Conservation (phyloP, 1,284 basidiomycete species). For the Trichosporon sp. region DNA sequence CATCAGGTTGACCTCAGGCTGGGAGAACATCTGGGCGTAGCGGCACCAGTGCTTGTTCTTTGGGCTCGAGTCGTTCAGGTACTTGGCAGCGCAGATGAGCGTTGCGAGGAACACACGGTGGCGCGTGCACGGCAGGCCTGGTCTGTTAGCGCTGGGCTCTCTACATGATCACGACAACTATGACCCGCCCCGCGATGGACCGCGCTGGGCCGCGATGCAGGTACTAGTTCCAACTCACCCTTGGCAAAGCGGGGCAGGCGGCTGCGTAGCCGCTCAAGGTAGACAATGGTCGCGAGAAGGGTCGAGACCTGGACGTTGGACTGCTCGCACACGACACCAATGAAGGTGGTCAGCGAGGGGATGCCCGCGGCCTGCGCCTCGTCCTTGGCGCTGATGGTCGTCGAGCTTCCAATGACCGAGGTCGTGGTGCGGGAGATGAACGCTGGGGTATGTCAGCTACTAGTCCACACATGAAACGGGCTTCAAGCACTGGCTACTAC, state of each 20-base stretch:
- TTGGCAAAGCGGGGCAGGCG: slow-evolving; percentile 83
- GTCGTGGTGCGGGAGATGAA: slow-evolving; percentile 56
- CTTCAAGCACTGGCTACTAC: slow-evolving; percentile 26
- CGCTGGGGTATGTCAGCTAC: slow-evolving; percentile 35
- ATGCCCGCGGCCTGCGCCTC: slow-evolving; percentile 61
- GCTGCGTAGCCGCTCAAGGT: slow-evolving; percentile 81
- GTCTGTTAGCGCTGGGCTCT: background rate
- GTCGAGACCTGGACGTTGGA: slow-evolving; percentile 92
- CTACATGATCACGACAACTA: background rate
- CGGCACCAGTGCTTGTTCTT: slow-evolving; percentile 91
- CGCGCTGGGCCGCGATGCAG: background rate
- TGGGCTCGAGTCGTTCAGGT: slow-evolving; percentile 92
- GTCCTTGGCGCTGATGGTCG: slow-evolving; percentile 45
- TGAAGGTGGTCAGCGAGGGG: slow-evolving; percentile 84
- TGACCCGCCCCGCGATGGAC: background rate
- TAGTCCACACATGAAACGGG: background rate
- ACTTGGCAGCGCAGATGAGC: slow-evolving; percentile 95
- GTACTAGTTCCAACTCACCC: slow-evolving; percentile 61
- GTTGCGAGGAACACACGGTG: slow-evolving; percentile 95
- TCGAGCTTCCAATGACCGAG: slow-evolving; percentile 55
- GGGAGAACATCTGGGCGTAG: slow-evolving; percentile 69
- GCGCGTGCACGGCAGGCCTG: slow-evolving; percentile 87
- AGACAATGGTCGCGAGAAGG: slow-evolving; percentile 87
- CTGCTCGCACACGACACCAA: slow-evolving; percentile 76
- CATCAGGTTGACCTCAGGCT: slow-evolving; percentile 82